Conservation (phyloP, 2,329 filamentous ascomycete species). For the Fusarium oligoseptatum region DNA sequence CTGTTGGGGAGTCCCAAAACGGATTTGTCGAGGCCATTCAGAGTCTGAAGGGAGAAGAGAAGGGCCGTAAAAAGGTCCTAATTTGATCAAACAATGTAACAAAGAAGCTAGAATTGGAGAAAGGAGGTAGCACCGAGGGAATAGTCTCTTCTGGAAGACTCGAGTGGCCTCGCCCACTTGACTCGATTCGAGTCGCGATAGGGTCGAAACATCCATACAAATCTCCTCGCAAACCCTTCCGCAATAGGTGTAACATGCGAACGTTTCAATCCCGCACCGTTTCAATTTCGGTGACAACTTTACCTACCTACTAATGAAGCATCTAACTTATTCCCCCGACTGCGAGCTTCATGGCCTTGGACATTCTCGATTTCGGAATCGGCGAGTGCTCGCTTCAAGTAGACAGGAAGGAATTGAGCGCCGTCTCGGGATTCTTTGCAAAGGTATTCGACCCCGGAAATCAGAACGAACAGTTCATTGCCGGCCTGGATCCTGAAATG, state of each 20-base stretch:
- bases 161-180: background rate
- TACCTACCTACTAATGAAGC: no score
- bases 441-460: rapidly evolving
- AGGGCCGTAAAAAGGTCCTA: background rate
- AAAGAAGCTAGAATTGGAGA: no score
- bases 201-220: background rate
- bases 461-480: background rate
- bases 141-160: background rate
- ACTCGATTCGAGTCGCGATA: background rate
- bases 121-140: background rate
- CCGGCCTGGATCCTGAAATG: background rate
- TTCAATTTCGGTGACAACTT: background rate
- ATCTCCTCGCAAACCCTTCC: background rate
- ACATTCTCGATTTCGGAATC: background rate
- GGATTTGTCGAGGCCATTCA: background rate
- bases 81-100: background rate
- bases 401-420: background rate
- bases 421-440: background rate
- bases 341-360: background rate
- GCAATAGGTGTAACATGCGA: background rate
- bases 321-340: no score
- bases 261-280: background rate
- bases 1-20: background rate
- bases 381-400: background rate
- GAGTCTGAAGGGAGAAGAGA: background rate